These are phyloP conservation scores for Xylaria sp. DNA, from an alignment of 495 filamentous ascomycete genomes.

Conservation along the genomic window DNA sequence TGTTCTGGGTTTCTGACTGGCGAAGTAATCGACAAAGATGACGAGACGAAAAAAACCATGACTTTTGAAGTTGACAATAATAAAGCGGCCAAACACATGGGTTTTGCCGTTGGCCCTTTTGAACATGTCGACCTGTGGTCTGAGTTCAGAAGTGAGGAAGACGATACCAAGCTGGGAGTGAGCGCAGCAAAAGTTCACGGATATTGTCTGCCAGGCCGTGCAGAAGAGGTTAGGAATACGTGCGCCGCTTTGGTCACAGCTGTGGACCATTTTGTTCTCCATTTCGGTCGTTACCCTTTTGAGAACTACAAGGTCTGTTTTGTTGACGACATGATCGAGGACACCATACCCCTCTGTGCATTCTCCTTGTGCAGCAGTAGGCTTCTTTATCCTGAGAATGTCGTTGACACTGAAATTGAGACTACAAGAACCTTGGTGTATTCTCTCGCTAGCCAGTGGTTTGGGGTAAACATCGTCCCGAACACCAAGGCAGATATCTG, in stretches of 20 bases:
- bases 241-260: constrained; percentile 65
- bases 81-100: constrained; percentile 84
- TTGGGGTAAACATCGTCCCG: constrained; percentile 86
- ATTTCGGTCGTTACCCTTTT: constrained; percentile 86
- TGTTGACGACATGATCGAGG: constrained; percentile 81
- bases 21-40: constrained; percentile 75
- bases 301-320: constrained; percentile 90
- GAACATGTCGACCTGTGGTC: constrained; percentile 85
- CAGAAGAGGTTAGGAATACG: constrained; percentile 80
- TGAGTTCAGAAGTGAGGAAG: constrained; percentile 85
- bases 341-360: constrained; percentile 77
- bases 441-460: constrained; percentile 90
- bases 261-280: constrained; percentile 84
- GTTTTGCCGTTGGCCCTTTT: constrained; percentile 92
- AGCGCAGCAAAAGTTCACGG: constrained; percentile 85
- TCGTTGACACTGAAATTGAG: constrained; percentile 81
- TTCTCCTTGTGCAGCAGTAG: constrained; percentile 87
- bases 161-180: constrained; percentile 85
- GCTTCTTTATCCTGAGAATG: constrained; percentile 79
- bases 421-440: constrained; percentile 80
- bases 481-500: constrained; percentile 82
- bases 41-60: constrained; percentile 80
- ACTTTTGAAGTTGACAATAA: constrained; percentile 75
- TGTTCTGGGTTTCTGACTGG: constrained; percentile 88
- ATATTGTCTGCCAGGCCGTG: constrained; percentile 86